Percentiles rank a stretch among this genome's conserved stretches.
Evolutionary conservation across 805 yeast genomes (phyloP).

Genomic region (Lachancea mirantina): DNA sequence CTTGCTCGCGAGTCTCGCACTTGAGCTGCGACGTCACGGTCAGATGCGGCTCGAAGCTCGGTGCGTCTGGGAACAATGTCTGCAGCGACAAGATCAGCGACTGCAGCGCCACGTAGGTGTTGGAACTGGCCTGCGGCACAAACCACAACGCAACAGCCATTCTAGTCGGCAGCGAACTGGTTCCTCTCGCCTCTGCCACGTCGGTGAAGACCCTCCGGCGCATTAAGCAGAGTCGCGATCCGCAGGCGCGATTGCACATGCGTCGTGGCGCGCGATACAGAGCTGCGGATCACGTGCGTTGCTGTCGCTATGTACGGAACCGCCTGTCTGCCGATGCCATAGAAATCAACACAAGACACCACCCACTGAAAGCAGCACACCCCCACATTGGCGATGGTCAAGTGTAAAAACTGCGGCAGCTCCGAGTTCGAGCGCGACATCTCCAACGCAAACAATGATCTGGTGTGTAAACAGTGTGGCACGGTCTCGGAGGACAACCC

Average conservation of each 20-base stretch:
- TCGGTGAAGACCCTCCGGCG: too few species aligned
- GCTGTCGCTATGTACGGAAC: too few species aligned
- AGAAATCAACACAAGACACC: too few species aligned
- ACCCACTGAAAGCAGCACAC: too few species aligned
- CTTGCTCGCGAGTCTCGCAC: constrained; percentile 47
- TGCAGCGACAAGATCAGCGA: constrained; percentile 58
- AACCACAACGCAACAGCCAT: constrained; percentile 66
- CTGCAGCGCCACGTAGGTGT: constrained; percentile 47
- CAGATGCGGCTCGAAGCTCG: constrained; percentile 66
- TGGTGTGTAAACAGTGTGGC: constrained; percentile 81
- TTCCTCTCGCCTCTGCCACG: too few species aligned
- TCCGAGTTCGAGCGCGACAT: constrained; percentile 47
- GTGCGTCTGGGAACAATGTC: constrained; percentile 68
- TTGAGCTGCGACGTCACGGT: constrained; percentile 61
- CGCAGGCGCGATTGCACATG: too few species aligned
- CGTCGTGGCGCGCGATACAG: too few species aligned
- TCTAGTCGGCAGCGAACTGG: too few species aligned
- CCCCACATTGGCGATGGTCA: constrained; percentile 4
- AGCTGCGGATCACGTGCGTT: too few species aligned
- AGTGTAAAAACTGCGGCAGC: constrained; percentile 45
- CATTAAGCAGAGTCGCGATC: too few species aligned
- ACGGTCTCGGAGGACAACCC: constrained; percentile 85
- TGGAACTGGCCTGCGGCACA: constrained; percentile 52
- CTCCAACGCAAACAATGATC: constrained; percentile 59
- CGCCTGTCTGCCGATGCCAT: too few species aligned